Evolutionary conservation across 805 yeast genomes (phyloP), one percentile per base, ranked within the genome.

Genomic region (Candida chauliodis): DNA sequence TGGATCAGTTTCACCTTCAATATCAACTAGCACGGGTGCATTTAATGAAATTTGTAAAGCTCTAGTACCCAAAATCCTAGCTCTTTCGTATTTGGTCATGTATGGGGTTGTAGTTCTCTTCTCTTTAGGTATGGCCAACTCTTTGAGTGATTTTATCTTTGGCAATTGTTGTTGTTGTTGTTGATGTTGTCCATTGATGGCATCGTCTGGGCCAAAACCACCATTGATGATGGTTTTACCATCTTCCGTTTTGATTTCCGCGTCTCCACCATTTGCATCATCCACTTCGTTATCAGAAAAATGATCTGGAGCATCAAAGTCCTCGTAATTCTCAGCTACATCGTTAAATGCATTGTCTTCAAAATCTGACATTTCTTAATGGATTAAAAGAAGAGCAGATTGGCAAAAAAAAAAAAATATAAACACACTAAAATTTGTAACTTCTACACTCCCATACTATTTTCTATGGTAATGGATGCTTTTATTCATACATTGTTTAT

Each of bases 1-100:
- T 10, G 99, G 99, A 61, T 93, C 99, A 2, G 99, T 95, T 63
- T 95, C 99, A 56, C 99, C 99, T 66, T 93, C 99, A 42, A 93
- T 78, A 56, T 95, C 99, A 29, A 93, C 99, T 57, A 93, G 76
- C 2, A 93, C 98, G 2, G 99, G 99, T 1, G 99, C 99, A 58
- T 93, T 93, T 86, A 93, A 85, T 19, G 97, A 88, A 53, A 93
- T 91, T 64, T 93, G 99, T 48, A 93, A 70, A 1, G 99, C 99
- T 53, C 99, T 78, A 8, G 99, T 93, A 19, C 99, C 99, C 54
- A 93, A 75, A 44, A 93, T 88, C 69, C 99, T 79, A 6, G 99
- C 99, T 52, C 97, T 78, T 71, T 93, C 99, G 61, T 93, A 93
- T 59, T 95, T 93, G 41, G 99, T 93, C 98, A 93, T 90, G 61